A percentile compares a stretch with the other conserved stretches of the same genome.
Conservation (phyloP, 164 flowering plant species). For the Dillenia suffruticosa region DNA sequence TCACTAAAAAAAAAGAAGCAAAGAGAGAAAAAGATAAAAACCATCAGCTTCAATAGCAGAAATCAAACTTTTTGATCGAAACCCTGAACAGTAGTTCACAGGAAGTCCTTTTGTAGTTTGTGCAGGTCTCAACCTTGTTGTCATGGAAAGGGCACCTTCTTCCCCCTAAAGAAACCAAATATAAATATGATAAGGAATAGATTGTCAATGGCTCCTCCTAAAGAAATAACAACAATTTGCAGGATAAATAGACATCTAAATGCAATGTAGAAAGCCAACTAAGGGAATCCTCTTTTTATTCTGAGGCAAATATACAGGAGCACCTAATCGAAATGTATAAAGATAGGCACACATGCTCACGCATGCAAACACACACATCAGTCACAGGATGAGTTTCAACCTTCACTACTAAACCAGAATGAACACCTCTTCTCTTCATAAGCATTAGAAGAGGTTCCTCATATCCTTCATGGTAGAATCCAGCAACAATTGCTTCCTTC, state of each 20-base stretch:
- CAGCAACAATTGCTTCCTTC: constrained; percentile 84
- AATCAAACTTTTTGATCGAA: constrained; percentile 50
- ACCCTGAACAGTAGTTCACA: constrained; percentile 96
- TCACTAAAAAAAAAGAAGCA: background rate
- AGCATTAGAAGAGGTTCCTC: constrained; percentile 89
- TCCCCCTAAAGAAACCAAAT: constrained; percentile 66
- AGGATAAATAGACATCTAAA: too few relatives aligned
- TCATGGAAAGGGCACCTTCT: constrained; percentile 98
- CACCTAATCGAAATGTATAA: too few relatives aligned
- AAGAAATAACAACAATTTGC: background rate
- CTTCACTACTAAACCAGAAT: constrained; percentile 96
- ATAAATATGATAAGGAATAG: background rate
- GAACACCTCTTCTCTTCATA: constrained; percentile 96
- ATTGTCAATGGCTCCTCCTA: too few relatives aligned
- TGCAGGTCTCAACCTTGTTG: constrained; percentile 64
- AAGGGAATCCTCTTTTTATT: too few relatives aligned
- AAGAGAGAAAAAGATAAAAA: constrained; percentile 19
- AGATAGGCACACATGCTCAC: too few relatives aligned
- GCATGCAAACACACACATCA: background rate
- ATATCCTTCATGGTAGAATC: constrained; percentile 95
- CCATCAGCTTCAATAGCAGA: constrained; percentile 64
- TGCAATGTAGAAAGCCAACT: too few relatives aligned
- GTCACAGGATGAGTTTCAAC: constrained; percentile 22
- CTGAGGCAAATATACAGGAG: too few relatives aligned
- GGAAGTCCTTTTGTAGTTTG: constrained; percentile 78